Percentiles rank a stretch among this genome's conserved stretches.
Evolutionary conservation across 805 yeast genomes (phyloP).

Genomic region (Barnettozyma vustinii): DNA sequence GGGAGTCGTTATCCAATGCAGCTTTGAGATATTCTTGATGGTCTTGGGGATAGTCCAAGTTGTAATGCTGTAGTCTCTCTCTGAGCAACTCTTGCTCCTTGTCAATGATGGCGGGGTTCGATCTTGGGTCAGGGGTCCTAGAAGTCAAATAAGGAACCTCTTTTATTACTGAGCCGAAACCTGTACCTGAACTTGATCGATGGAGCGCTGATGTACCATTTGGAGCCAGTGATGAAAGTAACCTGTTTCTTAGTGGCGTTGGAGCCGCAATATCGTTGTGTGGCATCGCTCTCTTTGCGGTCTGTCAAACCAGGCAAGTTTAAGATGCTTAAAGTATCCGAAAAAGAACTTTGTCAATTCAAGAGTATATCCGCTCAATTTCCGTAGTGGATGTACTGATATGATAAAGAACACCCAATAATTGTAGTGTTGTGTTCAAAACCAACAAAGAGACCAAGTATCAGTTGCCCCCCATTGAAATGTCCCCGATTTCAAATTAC

Average conservation of each 20-base stretch:
- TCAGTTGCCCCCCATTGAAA: not conserved
- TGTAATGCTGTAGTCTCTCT: conserved; percentile 35
- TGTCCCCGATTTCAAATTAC: not conserved
- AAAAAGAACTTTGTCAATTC: not conserved
- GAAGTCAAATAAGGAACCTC: conserved; percentile 10
- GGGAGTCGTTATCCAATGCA: conserved; percentile 30
- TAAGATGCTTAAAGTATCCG: not conserved
- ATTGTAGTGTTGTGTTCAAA: not conserved
- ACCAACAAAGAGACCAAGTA: not conserved
- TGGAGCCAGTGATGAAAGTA: conserved; percentile 5
- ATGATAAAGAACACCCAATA: not conserved
- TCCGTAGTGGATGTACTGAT: no score
- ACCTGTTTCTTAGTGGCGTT: conserved; percentile 19
- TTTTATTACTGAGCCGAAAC: conserved; percentile 6
- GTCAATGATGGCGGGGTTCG: conserved; percentile 7
- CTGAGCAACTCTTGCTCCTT: conserved; percentile 20
- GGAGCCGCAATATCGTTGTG: conserved; percentile 14
- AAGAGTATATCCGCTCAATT: not conserved
- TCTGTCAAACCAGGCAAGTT: not conserved
- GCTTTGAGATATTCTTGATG: conserved; percentile 26
- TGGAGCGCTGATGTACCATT: not conserved
- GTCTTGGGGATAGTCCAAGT: conserved; percentile 48
- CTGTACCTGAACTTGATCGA: conserved; percentile 17
- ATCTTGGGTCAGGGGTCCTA: conserved; percentile 24
- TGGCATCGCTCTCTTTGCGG: not conserved